Conservation (phyloP, 2,329 filamentous ascomycete genomes). For the Fusarium luffae region DNA sequence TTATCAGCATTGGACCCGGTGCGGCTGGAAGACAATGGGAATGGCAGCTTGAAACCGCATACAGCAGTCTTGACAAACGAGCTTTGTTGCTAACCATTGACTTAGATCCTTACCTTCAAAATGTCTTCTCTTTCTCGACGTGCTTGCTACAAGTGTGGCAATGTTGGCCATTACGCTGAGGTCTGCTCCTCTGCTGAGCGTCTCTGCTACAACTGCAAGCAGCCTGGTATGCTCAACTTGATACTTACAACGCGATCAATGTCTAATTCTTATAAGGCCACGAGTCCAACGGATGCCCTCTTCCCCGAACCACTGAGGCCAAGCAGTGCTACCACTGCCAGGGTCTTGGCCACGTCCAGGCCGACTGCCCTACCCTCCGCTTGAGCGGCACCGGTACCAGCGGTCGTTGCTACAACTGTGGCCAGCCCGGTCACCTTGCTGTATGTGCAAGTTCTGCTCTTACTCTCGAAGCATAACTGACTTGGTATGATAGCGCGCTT, state of each 20-base stretch:
- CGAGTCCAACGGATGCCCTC: constrained; percentile 97
- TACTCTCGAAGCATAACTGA: constrained; percentile 26
- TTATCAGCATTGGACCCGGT: neutral
- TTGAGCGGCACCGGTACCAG: constrained; percentile 84
- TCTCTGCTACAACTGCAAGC: constrained; percentile 99
- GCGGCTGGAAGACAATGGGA: neutral
- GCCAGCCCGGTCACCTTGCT: constrained; percentile 90
- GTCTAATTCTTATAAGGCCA: constrained; percentile 66
- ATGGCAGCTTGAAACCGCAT: constrained; percentile 8
- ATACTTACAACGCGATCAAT: neutral
- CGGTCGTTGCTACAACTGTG: constrained; percentile 97
- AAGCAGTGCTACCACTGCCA: constrained; percentile 99
- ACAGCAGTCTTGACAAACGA: neutral
- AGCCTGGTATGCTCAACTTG: constrained; percentile 68
- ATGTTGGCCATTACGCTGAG: constrained; percentile 84
- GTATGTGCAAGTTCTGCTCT: constrained; percentile 60
- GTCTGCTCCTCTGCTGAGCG: constrained; percentile 98
- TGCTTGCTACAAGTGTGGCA: constrained; percentile 86
- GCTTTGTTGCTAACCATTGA: constrained; percentile 20
- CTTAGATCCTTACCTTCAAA: constrained; percentile 47
- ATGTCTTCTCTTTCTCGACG: constrained; percentile 87
- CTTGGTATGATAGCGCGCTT: constrained; percentile 71
- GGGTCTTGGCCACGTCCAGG: constrained; percentile 97
- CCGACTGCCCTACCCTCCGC: constrained; percentile 96
- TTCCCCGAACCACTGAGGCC: constrained; percentile 95